Base-by-base conservation (phyloP, 2,329 filamentous ascomycete species). In the Hansfordia pulvinata region DNA sequence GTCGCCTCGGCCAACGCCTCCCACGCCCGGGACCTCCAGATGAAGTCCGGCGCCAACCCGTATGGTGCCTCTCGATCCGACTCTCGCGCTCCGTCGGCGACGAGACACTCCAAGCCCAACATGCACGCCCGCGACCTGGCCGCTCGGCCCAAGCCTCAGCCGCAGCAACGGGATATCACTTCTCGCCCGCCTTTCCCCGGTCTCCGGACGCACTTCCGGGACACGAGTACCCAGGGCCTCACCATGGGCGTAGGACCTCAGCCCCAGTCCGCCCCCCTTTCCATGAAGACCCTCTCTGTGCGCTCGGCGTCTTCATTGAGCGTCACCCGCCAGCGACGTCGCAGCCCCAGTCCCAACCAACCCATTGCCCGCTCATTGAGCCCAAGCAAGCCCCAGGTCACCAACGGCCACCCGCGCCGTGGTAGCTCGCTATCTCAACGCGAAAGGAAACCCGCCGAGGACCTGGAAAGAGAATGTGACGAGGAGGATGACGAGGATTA, bases 391-490 rank as follows among this genome's bases (percentile, higher is more conserved):
- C 53, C 57, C 1, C 55, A 43, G 19, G n/a, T n/a, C n/a, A 33
- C 53, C 10, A 40, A 53, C 3, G 27, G 48, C 23, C 54, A 50
- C 32, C 54, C 60, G 5, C 57, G 65, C 26, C 58, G 72, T 55
- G 70, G 74, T 49, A 85, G 66, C 58, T 86, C 78, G 79, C 77
- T 84, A 47, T 66, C 75, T 1, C 68, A 58, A 23, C 55, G 58
- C 5, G 62, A 70, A 21, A 63, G 76, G 30, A 88, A 84, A 48
- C 72, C 76, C 0, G 62, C 69, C 1, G 55, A 74, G 32, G 72
- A 86, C 41, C 58, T 84, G 27, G 82, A 90, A 46, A 68, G 70
- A 29, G 81, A 88, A 44, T 86, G 68, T 34, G 74, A 83, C 39
- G 71, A 77, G 26, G 71, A 77, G 26, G 78, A 86, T 38, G 77